Conservation (phyloP, 148 eudicot genomes). For the Chenopodium suecicum region DNA sequence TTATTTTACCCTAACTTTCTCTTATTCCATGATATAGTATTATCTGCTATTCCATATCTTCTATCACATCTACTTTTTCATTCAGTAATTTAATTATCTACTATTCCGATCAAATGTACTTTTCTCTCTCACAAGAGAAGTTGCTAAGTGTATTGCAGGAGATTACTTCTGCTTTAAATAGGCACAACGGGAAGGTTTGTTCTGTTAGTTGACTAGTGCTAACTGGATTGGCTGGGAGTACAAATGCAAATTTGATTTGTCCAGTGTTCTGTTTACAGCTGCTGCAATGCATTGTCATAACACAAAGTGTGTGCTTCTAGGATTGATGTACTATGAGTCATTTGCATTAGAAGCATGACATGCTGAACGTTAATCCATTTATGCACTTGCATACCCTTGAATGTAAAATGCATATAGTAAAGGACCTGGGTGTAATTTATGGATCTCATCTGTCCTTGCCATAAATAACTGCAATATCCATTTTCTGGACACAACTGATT, state of each 20-base stretch:
- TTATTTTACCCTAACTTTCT: not conserved
- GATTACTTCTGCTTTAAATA: not conserved
- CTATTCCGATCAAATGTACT: not conserved
- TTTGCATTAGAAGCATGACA: not conserved
- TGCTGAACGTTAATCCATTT: not conserved
- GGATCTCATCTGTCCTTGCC: not conserved
- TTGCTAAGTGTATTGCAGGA: not conserved
- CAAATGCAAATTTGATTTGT: not conserved
- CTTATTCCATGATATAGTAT: not conserved
- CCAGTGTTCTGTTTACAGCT: not conserved
- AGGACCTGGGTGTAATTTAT: not conserved
- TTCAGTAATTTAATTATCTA: too few species aligned
- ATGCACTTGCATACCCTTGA: not conserved
- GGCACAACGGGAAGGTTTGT: not conserved
- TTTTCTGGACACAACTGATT: not conserved
- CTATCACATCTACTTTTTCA: too few species aligned
- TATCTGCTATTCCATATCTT: not conserved
- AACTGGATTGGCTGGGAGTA: not conserved
- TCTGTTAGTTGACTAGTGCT: not conserved
- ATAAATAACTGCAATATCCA: not conserved
- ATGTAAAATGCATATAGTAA: not conserved
- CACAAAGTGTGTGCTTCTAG: not conserved
- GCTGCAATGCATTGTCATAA: not conserved
- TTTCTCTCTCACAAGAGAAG: not conserved
- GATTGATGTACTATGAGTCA: not conserved